These are phyloP conservation scores for Podila verticillata DNA, from an alignment of 192 early-diverging fungal genomes.

Conservation along the genomic window DNA sequence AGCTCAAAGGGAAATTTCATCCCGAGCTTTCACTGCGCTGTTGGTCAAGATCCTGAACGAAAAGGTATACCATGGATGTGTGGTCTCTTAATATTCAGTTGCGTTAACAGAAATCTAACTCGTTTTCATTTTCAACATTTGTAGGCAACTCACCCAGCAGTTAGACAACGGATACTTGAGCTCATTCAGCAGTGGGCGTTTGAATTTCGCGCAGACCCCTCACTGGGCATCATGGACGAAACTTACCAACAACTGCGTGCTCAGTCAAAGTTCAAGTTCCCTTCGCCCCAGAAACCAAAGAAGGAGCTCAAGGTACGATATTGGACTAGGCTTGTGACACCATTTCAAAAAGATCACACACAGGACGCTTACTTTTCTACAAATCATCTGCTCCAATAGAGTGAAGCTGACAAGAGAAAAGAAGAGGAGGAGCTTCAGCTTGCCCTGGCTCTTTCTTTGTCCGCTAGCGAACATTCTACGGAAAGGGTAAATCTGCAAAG, in stretches of 20 bases:
- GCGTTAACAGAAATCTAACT: too few relatives aligned
- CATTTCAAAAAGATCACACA: neutral
- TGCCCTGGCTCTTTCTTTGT: conserved; percentile 90
- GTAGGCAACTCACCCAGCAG: conserved; percentile 78
- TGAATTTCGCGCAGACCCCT: conserved; percentile 81
- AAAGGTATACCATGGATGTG: conserved; percentile 46
- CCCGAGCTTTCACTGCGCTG: conserved; percentile 83
- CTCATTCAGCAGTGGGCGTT: conserved; percentile 93
- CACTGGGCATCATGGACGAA: conserved; percentile 83
- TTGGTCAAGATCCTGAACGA: conserved; percentile 80
- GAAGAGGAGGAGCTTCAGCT: conserved; percentile 96
- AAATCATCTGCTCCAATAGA: conserved; percentile 27
- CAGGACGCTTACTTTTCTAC: neutral
- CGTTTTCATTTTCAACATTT: neutral
- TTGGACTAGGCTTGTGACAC: neutral
- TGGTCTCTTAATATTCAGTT: too few relatives aligned
- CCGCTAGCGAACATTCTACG: conserved; percentile 61
- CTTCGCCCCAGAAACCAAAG: conserved; percentile 84
- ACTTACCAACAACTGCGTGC: conserved; percentile 68
- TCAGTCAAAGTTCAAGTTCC: conserved; percentile 70
- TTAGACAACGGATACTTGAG: conserved; percentile 83
- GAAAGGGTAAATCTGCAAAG: conserved; percentile 24
- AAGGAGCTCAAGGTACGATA: conserved; percentile 64
- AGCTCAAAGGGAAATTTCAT: conserved; percentile 86
- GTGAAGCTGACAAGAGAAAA: conserved; percentile 84